These are phyloP conservation scores for Trichoderma lentiforme DNA, from an alignment of 2,329 filamentous ascomycete genomes.

Conservation along the genomic window DNA sequence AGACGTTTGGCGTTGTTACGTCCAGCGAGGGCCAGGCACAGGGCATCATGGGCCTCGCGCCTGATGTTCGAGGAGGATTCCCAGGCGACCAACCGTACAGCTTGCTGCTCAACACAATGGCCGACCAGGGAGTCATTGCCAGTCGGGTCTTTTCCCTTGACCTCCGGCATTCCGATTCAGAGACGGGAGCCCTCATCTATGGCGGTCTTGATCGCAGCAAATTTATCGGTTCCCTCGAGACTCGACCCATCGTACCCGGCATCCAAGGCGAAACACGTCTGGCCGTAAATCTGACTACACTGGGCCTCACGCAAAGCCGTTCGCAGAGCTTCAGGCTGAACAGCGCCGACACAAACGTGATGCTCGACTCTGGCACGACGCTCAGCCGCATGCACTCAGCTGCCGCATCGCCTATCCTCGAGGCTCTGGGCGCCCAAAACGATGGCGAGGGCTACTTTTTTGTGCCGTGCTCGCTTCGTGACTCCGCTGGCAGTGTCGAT, in stretches of 20 bases:
- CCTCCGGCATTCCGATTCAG: conserved; percentile 42
- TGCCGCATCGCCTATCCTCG: conserved; percentile 42
- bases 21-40: conserved; percentile 46
- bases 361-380: conserved; percentile 54
- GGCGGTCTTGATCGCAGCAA: conserved; percentile 53
- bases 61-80: conserved; percentile 40
- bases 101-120: conserved; percentile 50
- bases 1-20: conserved; percentile 50
- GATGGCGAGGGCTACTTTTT: conserved; percentile 43
- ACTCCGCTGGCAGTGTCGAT: conserved; percentile 40
- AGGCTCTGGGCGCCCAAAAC: conserved; percentile 40
- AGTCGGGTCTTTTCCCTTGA: conserved; percentile 52
- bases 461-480: conserved; percentile 41
- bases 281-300: conserved; percentile 30
- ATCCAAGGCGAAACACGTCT: conserved; percentile 36
- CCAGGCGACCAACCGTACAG: conserved; percentile 43
- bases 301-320: conserved; percentile 31
- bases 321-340: conserved; percentile 26
- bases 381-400: conserved; percentile 44
- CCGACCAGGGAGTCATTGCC: conserved; percentile 44
- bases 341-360: conserved; percentile 37
- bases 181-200: conserved; percentile 50
- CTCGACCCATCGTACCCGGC: conserved; percentile 42
- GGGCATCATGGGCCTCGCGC: conserved; percentile 51
- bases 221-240: conserved; percentile 45